A percentile compares a stretch with the other conserved stretches of the same genome.
Evolutionary conservation across 208 protist species (phyloP).

Genomic region (Leptomonas pyrrhocoris): DNA sequence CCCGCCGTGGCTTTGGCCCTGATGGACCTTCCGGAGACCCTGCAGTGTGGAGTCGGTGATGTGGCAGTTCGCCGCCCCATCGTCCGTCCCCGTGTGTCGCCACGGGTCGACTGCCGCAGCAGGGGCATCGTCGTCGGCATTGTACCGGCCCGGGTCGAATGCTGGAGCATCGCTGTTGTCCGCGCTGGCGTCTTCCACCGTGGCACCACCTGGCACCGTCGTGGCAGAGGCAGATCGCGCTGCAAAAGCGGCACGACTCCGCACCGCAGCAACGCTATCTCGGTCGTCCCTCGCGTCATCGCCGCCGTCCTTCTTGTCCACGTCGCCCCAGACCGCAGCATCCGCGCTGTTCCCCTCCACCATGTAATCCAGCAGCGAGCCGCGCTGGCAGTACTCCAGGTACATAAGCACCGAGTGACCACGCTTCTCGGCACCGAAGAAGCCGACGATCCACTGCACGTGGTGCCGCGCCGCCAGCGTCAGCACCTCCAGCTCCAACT

Average conservation of each 20-base stretch:
- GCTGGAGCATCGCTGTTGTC: neutral
- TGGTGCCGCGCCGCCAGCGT: constrained; percentile 63
- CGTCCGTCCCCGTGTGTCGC: constrained; percentile 11
- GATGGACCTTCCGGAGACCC: constrained; percentile 1
- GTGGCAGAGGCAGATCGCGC: neutral
- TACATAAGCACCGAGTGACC: constrained; percentile 92
- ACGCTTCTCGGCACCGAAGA: constrained; percentile 80
- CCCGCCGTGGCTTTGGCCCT: neutral
- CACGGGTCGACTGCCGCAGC: constrained; percentile 15
- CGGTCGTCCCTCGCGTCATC: neutral
- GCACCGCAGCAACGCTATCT: neutral
- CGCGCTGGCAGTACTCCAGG: constrained; percentile 89
- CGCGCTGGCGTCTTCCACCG: neutral
- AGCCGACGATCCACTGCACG: constrained; percentile 87
- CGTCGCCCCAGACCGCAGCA: constrained; percentile 28
- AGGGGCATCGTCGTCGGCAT: neutral
- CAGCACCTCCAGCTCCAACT: constrained; percentile 86
- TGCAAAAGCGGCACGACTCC: too few species aligned
- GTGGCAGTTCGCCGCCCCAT: constrained; percentile 20
- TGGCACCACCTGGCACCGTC: neutral
- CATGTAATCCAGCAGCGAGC: constrained; percentile 84
- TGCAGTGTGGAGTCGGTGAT: constrained; percentile 14
- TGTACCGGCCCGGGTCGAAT: neutral
- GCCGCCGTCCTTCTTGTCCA: neutral
- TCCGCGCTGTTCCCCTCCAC: constrained; percentile 41